Percentiles rank a stretch among this genome's conserved stretches.
Evolutionary conservation across 2,329 filamentous ascomycete genomes (phyloP).

Genomic region (Pseudocercospora vitis): DNA sequence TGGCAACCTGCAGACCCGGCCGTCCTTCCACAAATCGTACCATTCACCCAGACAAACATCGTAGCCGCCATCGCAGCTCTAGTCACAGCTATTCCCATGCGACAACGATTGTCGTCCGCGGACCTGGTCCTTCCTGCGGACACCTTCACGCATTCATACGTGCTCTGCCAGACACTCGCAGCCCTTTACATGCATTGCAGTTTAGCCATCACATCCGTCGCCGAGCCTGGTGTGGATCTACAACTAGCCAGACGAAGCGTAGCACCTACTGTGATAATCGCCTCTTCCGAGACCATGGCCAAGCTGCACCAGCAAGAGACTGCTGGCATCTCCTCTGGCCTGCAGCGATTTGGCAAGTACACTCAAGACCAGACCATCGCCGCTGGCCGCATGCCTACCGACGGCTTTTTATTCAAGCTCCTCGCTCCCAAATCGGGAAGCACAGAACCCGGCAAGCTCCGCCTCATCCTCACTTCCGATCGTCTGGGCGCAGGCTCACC

Average conservation of each 20-base stretch:
- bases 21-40: slow-evolving; percentile 66
- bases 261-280: slow-evolving; percentile 78
- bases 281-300: slow-evolving; percentile 71
- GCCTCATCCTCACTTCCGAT: slow-evolving; percentile 78
- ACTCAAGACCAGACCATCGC: slow-evolving; percentile 70
- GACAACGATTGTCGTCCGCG: slow-evolving; percentile 68
- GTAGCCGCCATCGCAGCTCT: slow-evolving; percentile 81
- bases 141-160: slow-evolving; percentile 74
- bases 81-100: slow-evolving; percentile 70
- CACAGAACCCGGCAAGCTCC: slow-evolving; percentile 68
- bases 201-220: slow-evolving; percentile 84
- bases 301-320: slow-evolving; percentile 65
- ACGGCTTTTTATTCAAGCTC: slow-evolving; percentile 62
- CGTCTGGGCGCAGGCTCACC: slow-evolving; percentile 62
- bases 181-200: slow-evolving; percentile 84
- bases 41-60: slow-evolving; percentile 82
- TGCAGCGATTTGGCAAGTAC: slow-evolving; percentile 69
- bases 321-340: slow-evolving; percentile 54
- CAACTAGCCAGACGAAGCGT: slow-evolving; percentile 70
- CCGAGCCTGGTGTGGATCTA: slow-evolving; percentile 70
- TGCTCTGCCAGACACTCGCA: slow-evolving; percentile 74
- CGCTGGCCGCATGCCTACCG: slow-evolving; percentile 70
- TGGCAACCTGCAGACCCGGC: slow-evolving; percentile 58
- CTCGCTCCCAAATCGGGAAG: slow-evolving; percentile 59
- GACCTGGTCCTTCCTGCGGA: slow-evolving; percentile 87